Percentiles rank a stretch among this genome's conserved stretches.
Evolutionary conservation across 164 flowering plant genomes (phyloP).

Genomic region (Aristolochia contorta): DNA sequence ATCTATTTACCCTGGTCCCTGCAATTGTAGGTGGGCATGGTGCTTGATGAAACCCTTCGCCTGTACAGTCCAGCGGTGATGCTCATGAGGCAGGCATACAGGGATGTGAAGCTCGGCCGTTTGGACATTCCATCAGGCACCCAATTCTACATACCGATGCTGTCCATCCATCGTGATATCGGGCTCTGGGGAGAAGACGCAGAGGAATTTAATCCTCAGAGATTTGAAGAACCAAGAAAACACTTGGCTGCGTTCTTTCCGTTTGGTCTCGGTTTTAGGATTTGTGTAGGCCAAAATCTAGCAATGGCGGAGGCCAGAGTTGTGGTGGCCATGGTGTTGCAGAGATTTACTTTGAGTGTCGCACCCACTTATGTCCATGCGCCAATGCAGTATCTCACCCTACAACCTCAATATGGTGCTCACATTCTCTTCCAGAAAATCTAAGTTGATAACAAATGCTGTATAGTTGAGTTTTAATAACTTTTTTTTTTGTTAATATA

Average conservation of each 20-base stretch:
- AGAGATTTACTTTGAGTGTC: slow-evolving; percentile 1
- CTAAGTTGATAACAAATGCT: neutral
- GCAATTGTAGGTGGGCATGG: slow-evolving; percentile 35
- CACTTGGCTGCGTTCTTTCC: slow-evolving; percentile 33
- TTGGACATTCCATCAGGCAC: slow-evolving; percentile 45
- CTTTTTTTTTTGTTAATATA: too few relatives aligned
- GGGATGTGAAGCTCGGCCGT: slow-evolving; percentile 36
- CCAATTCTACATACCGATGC: slow-evolving; percentile 32
- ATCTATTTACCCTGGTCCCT: neutral
- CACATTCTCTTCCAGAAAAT: slow-evolving; percentile 7
- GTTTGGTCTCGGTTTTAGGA: slow-evolving; percentile 10
- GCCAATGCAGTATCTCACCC: slow-evolving; percentile 3
- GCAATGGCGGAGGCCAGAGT: slow-evolving; percentile 9
- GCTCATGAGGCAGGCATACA: slow-evolving; percentile 30
- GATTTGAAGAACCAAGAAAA: slow-evolving; percentile 23
- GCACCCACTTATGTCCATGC: slow-evolving; percentile 11
- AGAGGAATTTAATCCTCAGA: slow-evolving; percentile 31
- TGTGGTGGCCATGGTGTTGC: slow-evolving; percentile 7
- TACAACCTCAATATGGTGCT: slow-evolving; percentile 11
- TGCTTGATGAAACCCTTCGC: slow-evolving; percentile 56
- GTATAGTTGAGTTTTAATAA: too few relatives aligned
- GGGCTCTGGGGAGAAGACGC: slow-evolving; percentile 42
- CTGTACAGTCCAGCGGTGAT: slow-evolving; percentile 55
- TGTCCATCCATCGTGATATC: slow-evolving; percentile 41
- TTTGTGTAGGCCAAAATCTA: slow-evolving; percentile 5